Conservation (phyloP, 257 asterid species). For the Anisodus acutangulus region DNA sequence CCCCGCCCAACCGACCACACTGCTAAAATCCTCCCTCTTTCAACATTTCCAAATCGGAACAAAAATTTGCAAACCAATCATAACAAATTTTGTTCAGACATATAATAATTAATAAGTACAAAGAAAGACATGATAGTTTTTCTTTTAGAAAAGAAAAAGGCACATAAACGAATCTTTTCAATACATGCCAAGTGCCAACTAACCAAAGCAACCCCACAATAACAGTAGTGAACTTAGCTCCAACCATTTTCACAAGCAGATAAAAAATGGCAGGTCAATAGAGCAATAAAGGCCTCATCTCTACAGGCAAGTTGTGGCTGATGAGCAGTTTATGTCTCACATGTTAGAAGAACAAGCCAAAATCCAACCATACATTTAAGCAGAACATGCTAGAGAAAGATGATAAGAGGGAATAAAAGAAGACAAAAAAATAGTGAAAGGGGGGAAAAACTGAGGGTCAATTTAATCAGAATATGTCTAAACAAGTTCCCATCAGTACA, state of each 20-base stretch:
- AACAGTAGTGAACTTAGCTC: not conserved
- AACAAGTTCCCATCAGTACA: conserved; percentile 38
- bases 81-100: conserved; percentile 11
- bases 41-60: conserved; percentile 9
- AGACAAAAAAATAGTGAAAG: not conserved
- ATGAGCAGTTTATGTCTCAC: conserved; percentile 19
- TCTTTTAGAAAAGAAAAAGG: not conserved
- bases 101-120: conserved; percentile 1
- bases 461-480: conserved; percentile 36
- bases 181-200: conserved; percentile 36
- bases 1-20: no score
- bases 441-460: conserved; percentile 25
- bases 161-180: conserved; percentile 27
- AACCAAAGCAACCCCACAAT: conserved; percentile 35
- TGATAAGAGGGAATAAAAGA: conserved; percentile 8
- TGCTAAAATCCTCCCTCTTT: not conserved
- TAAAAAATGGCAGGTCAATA: not conserved
- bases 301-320: conserved; percentile 2
- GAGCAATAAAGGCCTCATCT: conserved; percentile 27
- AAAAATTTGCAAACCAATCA: conserved; percentile 17
- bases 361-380: conserved; percentile 19
- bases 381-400: not conserved
- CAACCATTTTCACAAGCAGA: conserved; percentile 33
- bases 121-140: not conserved
- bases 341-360: conserved; percentile 18